Evolutionary conservation across 2,329 filamentous ascomycete species (phyloP).

Genomic region (Harringtonia aguacate): DNA sequence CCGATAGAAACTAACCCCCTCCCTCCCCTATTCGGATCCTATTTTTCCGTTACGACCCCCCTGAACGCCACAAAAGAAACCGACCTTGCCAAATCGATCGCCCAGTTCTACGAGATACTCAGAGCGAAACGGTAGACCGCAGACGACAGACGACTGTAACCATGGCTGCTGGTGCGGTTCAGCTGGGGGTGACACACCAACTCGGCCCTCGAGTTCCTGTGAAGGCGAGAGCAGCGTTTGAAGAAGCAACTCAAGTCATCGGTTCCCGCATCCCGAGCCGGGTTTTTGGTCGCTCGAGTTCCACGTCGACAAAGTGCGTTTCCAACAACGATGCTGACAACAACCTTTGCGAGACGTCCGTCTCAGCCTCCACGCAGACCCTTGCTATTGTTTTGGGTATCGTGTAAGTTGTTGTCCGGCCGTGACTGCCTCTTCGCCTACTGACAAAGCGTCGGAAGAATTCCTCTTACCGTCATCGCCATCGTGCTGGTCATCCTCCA

Average conservation of each 20-base stretch:
- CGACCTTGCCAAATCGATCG: no score
- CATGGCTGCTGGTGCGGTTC: conserved; percentile 10
- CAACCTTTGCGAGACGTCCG: conserved; percentile 49
- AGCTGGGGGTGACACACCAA: conserved; percentile 9
- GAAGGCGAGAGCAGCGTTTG: background rate
- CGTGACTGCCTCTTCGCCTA: background rate
- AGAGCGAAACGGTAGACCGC: no score
- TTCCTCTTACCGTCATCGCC: conserved; percentile 61
- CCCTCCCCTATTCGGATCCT: no score
- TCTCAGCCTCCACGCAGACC: conserved; percentile 43
- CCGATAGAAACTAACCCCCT: no score
- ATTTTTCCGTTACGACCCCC: background rate
- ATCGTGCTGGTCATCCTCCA: conserved; percentile 67
- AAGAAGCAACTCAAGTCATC: conserved; percentile 12
- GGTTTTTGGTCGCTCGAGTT: conserved; percentile 14
- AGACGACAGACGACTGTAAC: background rate
- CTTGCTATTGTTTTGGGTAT: conserved; percentile 60
- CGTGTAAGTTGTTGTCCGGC: conserved; percentile 42
- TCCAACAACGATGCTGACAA: conserved; percentile 16
- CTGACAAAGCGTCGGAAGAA: no score
- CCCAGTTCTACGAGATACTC: no score
- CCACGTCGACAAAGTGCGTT: conserved; percentile 1
- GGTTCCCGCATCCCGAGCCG: conserved; percentile 10
- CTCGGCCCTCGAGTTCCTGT: conserved; percentile 17
- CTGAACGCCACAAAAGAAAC: no score